Conservation (phyloP, 306 rosid genomes). For the Quercus cerris region DNA sequence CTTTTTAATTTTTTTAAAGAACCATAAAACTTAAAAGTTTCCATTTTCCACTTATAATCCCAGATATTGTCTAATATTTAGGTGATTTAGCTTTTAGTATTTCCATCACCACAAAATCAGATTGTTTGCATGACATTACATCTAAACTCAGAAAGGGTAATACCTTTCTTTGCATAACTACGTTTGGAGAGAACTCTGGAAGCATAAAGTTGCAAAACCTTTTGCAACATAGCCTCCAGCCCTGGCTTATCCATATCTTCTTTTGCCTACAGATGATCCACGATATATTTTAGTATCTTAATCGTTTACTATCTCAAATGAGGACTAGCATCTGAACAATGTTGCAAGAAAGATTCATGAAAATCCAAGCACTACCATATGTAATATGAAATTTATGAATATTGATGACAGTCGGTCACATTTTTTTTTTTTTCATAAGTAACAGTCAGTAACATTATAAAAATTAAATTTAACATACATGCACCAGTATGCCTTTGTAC, state of each 20-base stretch:
- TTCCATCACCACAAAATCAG: constrained; percentile 5
- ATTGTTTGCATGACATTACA: constrained; percentile 6
- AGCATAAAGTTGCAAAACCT: constrained; percentile 93
- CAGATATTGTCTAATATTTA: background rate
- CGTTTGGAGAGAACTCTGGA: constrained; percentile 83
- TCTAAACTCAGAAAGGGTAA: background rate
- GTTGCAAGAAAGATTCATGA: constrained; percentile 13
- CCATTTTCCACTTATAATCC: no score
- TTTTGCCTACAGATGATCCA: constrained; percentile 62
- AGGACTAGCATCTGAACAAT: background rate
- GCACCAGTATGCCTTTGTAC: background rate
- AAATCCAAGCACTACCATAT: background rate
- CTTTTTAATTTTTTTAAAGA: no score
- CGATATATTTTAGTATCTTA: constrained; percentile 14
- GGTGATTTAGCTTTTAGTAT: background rate
- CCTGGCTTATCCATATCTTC: constrained; percentile 98
- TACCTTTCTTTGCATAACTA: constrained; percentile 75
- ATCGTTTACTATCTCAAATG: constrained; percentile 1
- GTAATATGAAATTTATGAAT: background rate
- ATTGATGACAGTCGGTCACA: background rate
- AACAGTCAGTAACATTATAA: background rate
- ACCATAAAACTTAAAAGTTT: no score
- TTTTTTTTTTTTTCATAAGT: background rate
- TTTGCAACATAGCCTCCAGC: constrained; percentile 92
- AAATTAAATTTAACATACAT: background rate